These are phyloP conservation scores for Chenopodium suecicum DNA, from an alignment of 148 eudicot species.

Conservation along the genomic window DNA sequence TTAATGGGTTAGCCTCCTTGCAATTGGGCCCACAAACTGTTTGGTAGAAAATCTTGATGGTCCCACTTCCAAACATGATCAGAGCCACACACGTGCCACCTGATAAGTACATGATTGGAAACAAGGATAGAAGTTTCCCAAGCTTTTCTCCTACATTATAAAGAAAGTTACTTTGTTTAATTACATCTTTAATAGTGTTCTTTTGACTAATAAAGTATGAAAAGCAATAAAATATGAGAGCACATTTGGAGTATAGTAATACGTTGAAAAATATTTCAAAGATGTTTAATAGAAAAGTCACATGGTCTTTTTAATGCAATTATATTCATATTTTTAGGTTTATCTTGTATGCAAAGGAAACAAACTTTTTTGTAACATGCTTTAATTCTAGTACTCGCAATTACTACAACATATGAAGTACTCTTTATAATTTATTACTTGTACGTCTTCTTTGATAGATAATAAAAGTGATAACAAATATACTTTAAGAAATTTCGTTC, in stretches of 20 bases:
- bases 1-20: conserved; percentile 24
- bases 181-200: not conserved
- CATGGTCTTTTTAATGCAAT: not conserved
- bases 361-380: conserved; percentile 9
- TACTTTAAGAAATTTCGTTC: too few relatives aligned
- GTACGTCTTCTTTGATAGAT: too few relatives aligned
- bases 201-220: conserved; percentile 8
- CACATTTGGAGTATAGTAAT: not conserved
- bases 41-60: conserved; percentile 51
- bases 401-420: too few relatives aligned
- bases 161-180: not conserved
- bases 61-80: conserved; percentile 64
- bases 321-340: not conserved
- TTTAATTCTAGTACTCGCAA: too few relatives aligned
- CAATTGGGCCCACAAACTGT: conserved; percentile 35
- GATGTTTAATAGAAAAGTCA: not conserved
- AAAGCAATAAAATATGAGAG: not conserved
- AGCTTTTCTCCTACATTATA: conserved; percentile 54
- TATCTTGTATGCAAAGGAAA: conserved; percentile 13
- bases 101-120: conserved; percentile 81
- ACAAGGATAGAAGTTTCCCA: conserved; percentile 63
- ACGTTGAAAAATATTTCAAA: not conserved
- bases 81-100: conserved; percentile 80
- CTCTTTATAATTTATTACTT: too few relatives aligned
- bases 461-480: too few relatives aligned